Percentiles rank a stretch among this genome's conserved stretches.
phyloP scores from a whole-genome alignment of 768 basidiomycete species.

The Boletus rufocinnamomeus region DNA sequence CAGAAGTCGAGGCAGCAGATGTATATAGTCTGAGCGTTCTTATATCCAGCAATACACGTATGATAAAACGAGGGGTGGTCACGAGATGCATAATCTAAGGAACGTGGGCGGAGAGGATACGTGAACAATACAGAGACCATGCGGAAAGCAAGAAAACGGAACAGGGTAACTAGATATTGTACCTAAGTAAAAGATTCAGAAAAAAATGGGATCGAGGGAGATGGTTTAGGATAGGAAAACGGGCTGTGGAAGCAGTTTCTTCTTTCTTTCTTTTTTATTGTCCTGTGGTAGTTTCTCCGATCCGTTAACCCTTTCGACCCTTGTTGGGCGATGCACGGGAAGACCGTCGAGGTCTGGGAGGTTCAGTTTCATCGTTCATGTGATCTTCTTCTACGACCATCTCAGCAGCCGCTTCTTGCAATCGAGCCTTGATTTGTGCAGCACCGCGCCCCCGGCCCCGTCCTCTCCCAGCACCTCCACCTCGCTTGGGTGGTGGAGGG shows the following conservation, averaged over 20 bases:
- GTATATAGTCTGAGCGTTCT: neutral
- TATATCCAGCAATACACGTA: slow-evolving; percentile 22
- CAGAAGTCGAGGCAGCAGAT: neutral
- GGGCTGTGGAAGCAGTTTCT: neutral
- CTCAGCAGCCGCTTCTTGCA: slow-evolving; percentile 28
- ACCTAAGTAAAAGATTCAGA: slow-evolving; percentile 2
- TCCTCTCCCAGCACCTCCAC: slow-evolving; percentile 22
- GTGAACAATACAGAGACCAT: slow-evolving; percentile 17
- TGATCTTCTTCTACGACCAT: slow-evolving; percentile 36
- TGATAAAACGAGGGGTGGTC: slow-evolving; percentile 20
- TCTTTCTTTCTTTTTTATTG: neutral
- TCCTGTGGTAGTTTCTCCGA: neutral
- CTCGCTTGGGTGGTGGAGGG: slow-evolving; percentile 17
- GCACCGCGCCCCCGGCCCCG: slow-evolving; percentile 26
- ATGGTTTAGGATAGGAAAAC: slow-evolving; percentile 1
- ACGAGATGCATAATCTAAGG: slow-evolving; percentile 14
- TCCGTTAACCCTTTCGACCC: slow-evolving; percentile 19
- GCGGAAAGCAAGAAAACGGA: slow-evolving; percentile 6
- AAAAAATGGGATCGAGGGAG: slow-evolving; percentile 3
- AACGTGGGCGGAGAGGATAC: slow-evolving; percentile 12
- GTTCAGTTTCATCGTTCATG: slow-evolving; percentile 25
- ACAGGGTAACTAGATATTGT: slow-evolving; percentile 17
- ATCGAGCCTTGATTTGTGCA: slow-evolving; percentile 17
- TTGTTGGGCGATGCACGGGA: slow-evolving; percentile 38
- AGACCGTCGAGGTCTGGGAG: slow-evolving; percentile 36